These are phyloP conservation scores for Choiromyces venosus DNA, from an alignment of 495 filamentous ascomycete genomes.

Conservation along the genomic window DNA sequence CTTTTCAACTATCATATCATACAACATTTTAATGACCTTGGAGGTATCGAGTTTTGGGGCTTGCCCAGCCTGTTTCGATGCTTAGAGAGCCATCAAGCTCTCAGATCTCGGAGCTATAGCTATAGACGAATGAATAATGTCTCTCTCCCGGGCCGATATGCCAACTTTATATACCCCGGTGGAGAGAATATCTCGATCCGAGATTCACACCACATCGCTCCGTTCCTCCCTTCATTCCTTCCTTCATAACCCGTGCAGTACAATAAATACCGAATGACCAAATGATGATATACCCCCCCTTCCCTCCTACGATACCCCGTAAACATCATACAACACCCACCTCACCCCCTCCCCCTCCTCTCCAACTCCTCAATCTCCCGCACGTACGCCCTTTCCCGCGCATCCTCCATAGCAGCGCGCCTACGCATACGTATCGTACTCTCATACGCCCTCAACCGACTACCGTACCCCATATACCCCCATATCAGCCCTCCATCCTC, in stretches of 20 bases:
- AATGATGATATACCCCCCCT: not conserved
- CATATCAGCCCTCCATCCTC: not conserved
- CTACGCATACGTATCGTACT: constrained; percentile 24
- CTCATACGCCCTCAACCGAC: constrained; percentile 37
- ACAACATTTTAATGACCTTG: not conserved
- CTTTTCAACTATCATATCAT: not conserved
- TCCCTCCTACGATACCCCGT: not conserved
- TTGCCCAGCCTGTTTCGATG: not conserved
- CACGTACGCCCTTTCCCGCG: constrained; percentile 21
- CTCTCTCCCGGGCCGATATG: not conserved
- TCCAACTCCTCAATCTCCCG: constrained; percentile 35
- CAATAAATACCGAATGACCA: not conserved
- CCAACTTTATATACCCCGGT: not conserved
- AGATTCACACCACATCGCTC: not conserved
- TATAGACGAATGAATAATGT: not conserved
- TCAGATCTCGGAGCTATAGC: not conserved
- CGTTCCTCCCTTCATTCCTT: too few species aligned
- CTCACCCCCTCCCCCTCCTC: constrained; percentile 7
- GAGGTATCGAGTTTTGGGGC: not conserved
- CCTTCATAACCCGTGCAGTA: not conserved
- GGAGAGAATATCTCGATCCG: not conserved
- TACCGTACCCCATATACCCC: constrained; percentile 8
- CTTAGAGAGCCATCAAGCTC: not conserved
- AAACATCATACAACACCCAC: not conserved
- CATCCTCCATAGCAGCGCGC: constrained; percentile 21